phyloP scores from a whole-genome alignment of 495 filamentous ascomycete species.

The Penicillium dipodomyicola region DNA sequence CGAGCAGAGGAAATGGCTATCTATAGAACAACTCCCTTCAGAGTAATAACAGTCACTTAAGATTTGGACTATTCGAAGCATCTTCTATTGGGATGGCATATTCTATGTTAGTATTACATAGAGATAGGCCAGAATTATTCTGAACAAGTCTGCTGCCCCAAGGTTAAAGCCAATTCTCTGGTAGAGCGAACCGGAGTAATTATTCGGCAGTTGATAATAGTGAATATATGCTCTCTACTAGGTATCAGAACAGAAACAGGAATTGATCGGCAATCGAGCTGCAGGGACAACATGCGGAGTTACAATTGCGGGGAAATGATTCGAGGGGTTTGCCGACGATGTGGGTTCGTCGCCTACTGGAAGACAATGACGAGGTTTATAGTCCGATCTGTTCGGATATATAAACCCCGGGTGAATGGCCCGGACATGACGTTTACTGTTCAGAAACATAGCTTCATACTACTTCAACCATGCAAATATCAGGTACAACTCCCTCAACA shows the following conservation, averaged over 20 bases:
- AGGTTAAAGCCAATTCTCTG: too few species aligned
- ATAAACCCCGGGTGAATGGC: background rate
- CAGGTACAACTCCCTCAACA: background rate
- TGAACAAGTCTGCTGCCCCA: too few species aligned
- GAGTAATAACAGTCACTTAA: too few species aligned
- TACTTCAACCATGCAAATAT: slow-evolving; percentile 1
- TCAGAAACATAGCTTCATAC: background rate
- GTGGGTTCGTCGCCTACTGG: background rate
- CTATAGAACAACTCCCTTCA: background rate
- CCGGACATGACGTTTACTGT: background rate
- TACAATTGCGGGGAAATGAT: background rate
- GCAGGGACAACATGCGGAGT: background rate
- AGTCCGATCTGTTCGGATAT: background rate
- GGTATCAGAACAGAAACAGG: background rate
- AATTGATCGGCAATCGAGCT: background rate
- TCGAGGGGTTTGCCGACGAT: slow-evolving; percentile 5
- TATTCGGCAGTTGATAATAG: too few species aligned
- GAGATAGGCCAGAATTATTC: too few species aligned
- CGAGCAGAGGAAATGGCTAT: background rate
- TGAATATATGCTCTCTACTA: too few species aligned
- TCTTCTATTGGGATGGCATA: too few species aligned
- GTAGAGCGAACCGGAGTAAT: too few species aligned
- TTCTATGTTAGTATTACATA: too few species aligned
- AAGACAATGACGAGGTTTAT: background rate
- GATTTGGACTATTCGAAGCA: too few species aligned